Conservation (phyloP, 2,329 filamentous ascomycete genomes). For the Colletotrichum tropicicola region DNA sequence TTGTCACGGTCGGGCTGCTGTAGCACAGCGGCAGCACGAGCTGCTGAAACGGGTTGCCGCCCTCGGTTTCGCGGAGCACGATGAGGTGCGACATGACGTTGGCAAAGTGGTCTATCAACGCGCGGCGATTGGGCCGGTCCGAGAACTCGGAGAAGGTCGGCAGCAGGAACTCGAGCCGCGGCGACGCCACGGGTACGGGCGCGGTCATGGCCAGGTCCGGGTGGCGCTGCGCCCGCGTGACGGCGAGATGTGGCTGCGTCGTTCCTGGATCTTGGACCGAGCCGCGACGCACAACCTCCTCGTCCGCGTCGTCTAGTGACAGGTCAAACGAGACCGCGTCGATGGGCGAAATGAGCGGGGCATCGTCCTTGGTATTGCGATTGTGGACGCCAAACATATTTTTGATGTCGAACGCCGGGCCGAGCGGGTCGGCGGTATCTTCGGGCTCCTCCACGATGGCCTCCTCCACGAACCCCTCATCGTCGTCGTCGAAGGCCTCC, state of each 20-base stretch:
- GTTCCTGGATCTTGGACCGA: conserved; percentile 34
- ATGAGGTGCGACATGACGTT: conserved; percentile 72
- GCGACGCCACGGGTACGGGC: conserved; percentile 47
- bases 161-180: conserved; percentile 58
- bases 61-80: conserved; percentile 67
- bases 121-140: conserved; percentile 60
- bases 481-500: conserved; percentile 14
- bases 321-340: conserved; percentile 43
- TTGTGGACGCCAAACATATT: conserved; percentile 18
- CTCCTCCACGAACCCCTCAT: conserved; percentile 12
- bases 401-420: conserved; percentile 11
- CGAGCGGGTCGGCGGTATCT: conserved; percentile 12
- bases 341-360: conserved; percentile 40
- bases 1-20: conserved; percentile 70
- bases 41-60: conserved; percentile 70
- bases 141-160: conserved; percentile 68
- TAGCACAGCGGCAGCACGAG: conserved; percentile 68
- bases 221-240: conserved; percentile 29
- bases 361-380: conserved; percentile 20
- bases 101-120: conserved; percentile 69
- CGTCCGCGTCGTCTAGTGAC: conserved; percentile 35
- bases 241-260: conserved; percentile 12
- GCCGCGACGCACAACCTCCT: conserved; percentile 30
- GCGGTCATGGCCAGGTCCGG: conserved; percentile 40
- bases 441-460: conserved; percentile 21